These are phyloP conservation scores for Phascolomyces articulosus DNA, from an alignment of 371 early-diverging fungal genomes.

Conservation along the genomic window DNA sequence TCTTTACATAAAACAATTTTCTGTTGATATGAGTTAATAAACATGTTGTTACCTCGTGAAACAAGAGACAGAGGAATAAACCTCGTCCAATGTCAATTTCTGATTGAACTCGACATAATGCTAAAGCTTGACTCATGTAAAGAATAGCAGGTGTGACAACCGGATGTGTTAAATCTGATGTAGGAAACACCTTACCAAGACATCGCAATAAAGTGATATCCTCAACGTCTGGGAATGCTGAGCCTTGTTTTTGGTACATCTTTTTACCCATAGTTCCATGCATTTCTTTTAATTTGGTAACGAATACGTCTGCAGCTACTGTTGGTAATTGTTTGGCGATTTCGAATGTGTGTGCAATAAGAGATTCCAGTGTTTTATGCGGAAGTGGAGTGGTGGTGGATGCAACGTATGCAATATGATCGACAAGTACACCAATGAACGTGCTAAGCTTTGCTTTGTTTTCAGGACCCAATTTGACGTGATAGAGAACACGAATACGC, in stretches of 20 bases:
- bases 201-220: constrained; percentile 65
- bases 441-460: constrained; percentile 72
- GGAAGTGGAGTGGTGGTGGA: constrained; percentile 55
- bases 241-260: constrained; percentile 32
- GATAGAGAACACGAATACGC: constrained; percentile 83
- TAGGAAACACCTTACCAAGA: constrained; percentile 78
- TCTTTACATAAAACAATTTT: no score
- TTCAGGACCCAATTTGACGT: constrained; percentile 74
- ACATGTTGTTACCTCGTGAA: constrained; percentile 60
- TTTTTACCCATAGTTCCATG: constrained; percentile 41
- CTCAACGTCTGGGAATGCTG: constrained; percentile 53
- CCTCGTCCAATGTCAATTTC: constrained; percentile 72
- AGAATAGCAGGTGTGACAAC: constrained; percentile 85
- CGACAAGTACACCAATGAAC: constrained; percentile 67
- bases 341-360: constrained; percentile 58
- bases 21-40: no score
- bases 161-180: constrained; percentile 88
- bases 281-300: constrained; percentile 45
- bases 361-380: constrained; percentile 50
- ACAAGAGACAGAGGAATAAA: constrained; percentile 71
- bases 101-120: constrained; percentile 62
- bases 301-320: constrained; percentile 38
- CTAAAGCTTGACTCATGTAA: constrained; percentile 75
- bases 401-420: constrained; percentile 67
- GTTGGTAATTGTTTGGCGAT: constrained; percentile 57